Base-by-base conservation (phyloP, 176 grass and related monocot species). In the Luzula sylvatica region DNA sequence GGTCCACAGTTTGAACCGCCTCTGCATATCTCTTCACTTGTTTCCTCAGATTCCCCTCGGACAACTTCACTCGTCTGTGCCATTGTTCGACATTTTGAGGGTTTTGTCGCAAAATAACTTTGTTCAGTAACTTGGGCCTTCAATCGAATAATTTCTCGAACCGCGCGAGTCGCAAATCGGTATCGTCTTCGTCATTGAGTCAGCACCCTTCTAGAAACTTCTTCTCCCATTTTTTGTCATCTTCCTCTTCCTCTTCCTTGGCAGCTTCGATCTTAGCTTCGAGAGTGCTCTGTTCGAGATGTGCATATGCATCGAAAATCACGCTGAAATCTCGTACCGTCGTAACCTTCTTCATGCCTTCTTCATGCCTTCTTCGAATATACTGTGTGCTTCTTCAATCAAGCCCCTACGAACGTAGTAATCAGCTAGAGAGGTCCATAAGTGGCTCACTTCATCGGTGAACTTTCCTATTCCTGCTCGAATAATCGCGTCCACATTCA, bases 401-500 rank as follows among this genome's bases (percentile, higher is more conserved):
- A 84, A 49, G 15, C 86, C 86, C 53, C 39, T 66, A 27, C 80
- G 50, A 22, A 65, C 53, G 49, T 83, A 90, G 38, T 90, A 65
- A 5, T 65, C 65, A 0, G 79, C 86, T 1, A 84, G 41, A 3
- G 68, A 71, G 2, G 80, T 90, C 86, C 80, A 90, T 0, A 84
- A 52, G 20, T 51, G 53, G 18, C 68, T 72, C 3, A 75, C 76
- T 23, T 84, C 76, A n/a, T 84, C 76, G 0, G 72, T 75, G 43
- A 80, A 84, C 46, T 60, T 58, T 12, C 72, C 53, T 30, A 80
- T 76, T n/a, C 71, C 62, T 39, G 56, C 53, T 18, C 86, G 72
- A 29, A 90, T 82, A 11, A 90, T 90, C 18, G 72, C 71, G 23
- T 90, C 86, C 9, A 90, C 76, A 21, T 78, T 72, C 53, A 90